Percentiles rank a stretch among this genome's conserved stretches.
These are phyloP conservation scores for Trichoderma polysporum DNA, from an alignment of 2,329 filamentous ascomycete species.

Conservation along the genomic window DNA sequence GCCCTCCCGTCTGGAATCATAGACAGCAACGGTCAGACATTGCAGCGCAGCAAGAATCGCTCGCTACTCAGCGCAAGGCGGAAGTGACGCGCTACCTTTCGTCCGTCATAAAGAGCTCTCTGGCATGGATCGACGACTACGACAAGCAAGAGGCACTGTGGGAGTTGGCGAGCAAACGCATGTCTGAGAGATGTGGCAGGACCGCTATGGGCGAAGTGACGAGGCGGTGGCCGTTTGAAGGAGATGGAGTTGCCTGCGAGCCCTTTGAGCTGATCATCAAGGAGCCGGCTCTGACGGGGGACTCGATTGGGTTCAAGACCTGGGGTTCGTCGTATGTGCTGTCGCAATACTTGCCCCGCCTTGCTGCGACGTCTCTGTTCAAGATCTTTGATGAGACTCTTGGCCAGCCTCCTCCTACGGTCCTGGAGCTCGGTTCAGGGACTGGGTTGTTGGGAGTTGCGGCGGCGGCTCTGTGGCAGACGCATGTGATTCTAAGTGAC, in stretches of 20 bases:
- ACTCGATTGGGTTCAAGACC: conserved; percentile 89
- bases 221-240: conserved; percentile 52
- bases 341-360: conserved; percentile 64
- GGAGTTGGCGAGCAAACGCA: conserved; percentile 73
- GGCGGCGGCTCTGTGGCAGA: conserved; percentile 69
- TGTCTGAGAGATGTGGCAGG: conserved; percentile 84
- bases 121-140: conserved; percentile 69
- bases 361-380: conserved; percentile 46
- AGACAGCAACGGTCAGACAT: conserved; percentile 42
- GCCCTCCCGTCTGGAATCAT: conserved; percentile 67
- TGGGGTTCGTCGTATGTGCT: conserved; percentile 92
- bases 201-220: conserved; percentile 58
- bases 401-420: conserved; percentile 33
- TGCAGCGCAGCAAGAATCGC: conserved; percentile 42
- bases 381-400: conserved; percentile 44
- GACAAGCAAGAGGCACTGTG: conserved; percentile 68
- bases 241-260: conserved; percentile 31
- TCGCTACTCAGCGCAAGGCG: conserved; percentile 42
- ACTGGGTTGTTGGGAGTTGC: conserved; percentile 89
- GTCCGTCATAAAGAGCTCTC: conserved; percentile 63
- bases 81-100: conserved; percentile 66
- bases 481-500: conserved; percentile 74
- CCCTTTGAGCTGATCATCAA: conserved; percentile 68
- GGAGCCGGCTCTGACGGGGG: conserved; percentile 84
- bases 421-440: conserved; percentile 83